Percentiles rank a stretch among this genome's conserved stretches.
phyloP scores from a whole-genome alignment of 2,329 filamentous ascomycete species.

The Fusarium udum region DNA sequence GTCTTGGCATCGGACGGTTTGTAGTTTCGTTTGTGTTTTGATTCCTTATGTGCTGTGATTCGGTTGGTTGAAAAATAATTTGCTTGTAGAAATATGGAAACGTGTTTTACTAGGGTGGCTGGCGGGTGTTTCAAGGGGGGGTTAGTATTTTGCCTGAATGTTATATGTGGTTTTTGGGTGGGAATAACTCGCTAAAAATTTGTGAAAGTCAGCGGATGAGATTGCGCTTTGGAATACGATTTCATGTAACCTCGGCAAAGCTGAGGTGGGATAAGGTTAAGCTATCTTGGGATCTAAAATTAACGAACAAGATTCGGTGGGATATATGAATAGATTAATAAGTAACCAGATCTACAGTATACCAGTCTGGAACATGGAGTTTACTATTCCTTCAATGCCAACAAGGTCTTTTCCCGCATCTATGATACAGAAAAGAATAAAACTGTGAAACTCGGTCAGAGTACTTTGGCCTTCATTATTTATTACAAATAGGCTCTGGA shows the following conservation, averaged over 20 bases:
- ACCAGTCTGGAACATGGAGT: rapidly evolving
- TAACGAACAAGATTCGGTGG: rapidly evolving
- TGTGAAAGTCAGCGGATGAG: not conserved
- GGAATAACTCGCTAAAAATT: not conserved
- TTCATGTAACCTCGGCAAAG: not conserved
- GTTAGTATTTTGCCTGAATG: not conserved
- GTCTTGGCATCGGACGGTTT: not conserved
- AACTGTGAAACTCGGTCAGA: no score
- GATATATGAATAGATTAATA: not conserved
- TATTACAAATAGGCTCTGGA: not conserved
- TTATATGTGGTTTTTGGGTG: not conserved
- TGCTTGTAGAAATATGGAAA: not conserved
- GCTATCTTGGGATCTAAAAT: not conserved
- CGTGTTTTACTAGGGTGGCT: slow-evolving; percentile 1
- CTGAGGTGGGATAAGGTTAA: not conserved
- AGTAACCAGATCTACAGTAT: rapidly evolving
- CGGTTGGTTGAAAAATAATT: not conserved
- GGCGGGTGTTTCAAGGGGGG: slow-evolving; percentile 11
- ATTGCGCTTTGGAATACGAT: not conserved
- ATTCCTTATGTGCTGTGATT: not conserved
- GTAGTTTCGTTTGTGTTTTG: slow-evolving; percentile 3
- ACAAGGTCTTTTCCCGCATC: not conserved
- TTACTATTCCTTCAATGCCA: not conserved
- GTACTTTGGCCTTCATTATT: not conserved
- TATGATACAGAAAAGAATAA: not conserved